Evolutionary conservation across 202 grass and related monocot species (phyloP).

Genomic region (Cymbopogon flexuosus): DNA sequence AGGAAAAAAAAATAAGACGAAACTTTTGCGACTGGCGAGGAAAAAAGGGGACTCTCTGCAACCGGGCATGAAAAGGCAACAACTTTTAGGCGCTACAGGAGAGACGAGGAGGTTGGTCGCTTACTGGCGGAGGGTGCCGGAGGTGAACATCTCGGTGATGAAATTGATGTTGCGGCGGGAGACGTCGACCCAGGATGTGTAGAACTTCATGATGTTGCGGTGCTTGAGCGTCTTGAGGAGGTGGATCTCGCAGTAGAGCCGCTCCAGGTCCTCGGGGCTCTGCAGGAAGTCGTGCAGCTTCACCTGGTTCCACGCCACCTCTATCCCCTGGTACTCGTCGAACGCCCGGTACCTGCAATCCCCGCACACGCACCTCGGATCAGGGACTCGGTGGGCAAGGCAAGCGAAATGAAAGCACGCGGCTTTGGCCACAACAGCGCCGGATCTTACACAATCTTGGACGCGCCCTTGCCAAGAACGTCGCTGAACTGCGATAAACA

Average conservation of each 20-base stretch:
- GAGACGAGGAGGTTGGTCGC: not conserved
- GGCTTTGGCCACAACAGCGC: not conserved
- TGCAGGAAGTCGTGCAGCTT: conserved; percentile 88
- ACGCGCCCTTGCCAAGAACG: conserved; percentile 92
- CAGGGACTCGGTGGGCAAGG: not conserved
- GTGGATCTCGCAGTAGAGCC: conserved; percentile 99
- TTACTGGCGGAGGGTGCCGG: conserved; percentile 97
- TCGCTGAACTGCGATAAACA: conserved; percentile 60
- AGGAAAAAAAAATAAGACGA: not conserved
- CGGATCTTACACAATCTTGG: conserved; percentile 91
- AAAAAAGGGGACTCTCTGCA: conserved; percentile 5
- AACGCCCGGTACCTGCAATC: conserved; percentile 74
- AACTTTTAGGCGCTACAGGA: not conserved
- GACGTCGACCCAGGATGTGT: conserved; percentile 91
- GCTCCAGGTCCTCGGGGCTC: conserved; percentile 77
- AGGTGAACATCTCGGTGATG: conserved; percentile 99
- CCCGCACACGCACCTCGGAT: not conserved
- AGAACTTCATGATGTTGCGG: conserved; percentile 96
- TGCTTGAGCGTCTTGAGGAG: conserved; percentile 92
- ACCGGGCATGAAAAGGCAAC: conserved; percentile 4
- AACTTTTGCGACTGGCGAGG: not conserved
- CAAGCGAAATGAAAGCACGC: not conserved
- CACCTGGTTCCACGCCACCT: conserved; percentile 98
- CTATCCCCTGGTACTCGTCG: conserved; percentile 92
- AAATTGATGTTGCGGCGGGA: conserved; percentile 89